Base-by-base conservation (phyloP, 208 protist species). In the Leishmania gerbilli region DNA sequence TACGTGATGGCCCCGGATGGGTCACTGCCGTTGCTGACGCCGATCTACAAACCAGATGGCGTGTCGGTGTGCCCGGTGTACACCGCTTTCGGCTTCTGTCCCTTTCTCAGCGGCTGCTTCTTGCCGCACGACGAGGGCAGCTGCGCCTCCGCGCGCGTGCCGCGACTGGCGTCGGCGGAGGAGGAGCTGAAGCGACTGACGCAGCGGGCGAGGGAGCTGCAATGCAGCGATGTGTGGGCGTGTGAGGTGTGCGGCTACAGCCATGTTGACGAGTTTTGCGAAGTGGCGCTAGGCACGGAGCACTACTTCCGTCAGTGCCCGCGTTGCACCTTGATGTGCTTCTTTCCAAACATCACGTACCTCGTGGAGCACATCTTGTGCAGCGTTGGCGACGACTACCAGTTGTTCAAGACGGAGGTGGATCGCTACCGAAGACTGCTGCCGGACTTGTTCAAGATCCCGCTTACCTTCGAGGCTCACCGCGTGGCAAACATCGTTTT, bases 401-500 rank as follows among this genome's bases (percentile, higher is more conserved):
- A 96, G 79, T 74, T 89, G 21, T 98, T 90, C 87, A 98, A 98
- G 81, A 84, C 77, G 21, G 84, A 87, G 68, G 87, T 98, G 37
- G 95, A 98, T 80, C 79, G 79, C 27, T 96, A 89, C 84, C 93
- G 95, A 45, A 42, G 74, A 5, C 67, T 53, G 69, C 67, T 95
- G 60, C 95, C 95, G 1, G 92, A 96, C 68, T 87, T 93, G 58
- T 92, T 94, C 65, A 96, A 96, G 78, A 91, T 97, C 17, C 93
- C 95, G 31, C 78, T 97, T 34, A 94, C 90, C 56, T 93, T 90
- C 72, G 95, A 98, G 85, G 95, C 95, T 15, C 92, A 97, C 77
- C 93, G 90, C 45, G 87, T 97, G 42, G 91, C 89, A 7, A 95
- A 81, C 67, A 85, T 90, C 27, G 86, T 93, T 19, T 98, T 95